Base-by-base conservation (phyloP, 1,284 basidiomycete species). In the Neolentinus lepideus region DNA sequence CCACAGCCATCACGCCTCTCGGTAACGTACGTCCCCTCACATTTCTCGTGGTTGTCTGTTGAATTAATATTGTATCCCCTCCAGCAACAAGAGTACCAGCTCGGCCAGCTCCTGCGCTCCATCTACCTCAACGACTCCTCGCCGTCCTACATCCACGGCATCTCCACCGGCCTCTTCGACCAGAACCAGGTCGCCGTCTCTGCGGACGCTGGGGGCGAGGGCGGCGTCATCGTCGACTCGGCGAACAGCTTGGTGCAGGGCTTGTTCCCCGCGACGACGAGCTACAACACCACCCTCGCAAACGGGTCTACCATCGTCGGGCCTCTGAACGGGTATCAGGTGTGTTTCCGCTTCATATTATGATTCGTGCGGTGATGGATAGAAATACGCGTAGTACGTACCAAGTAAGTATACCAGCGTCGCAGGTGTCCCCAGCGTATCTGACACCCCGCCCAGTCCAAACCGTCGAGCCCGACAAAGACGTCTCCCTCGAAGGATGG, bases 291-390 rank as follows among this genome's bases (percentile, higher is more conserved):
- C 29, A 69, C 65, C 1, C 70, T 82, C 12, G 80, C 78, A 0
- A 75, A 81, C 57, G 79, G 81, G 9, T 66, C 75, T 21, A 69
- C 45, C 11, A 69, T 83, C n/a, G 63, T 71, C 0, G 73, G 74
- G 16, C 78, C 78, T 0, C 65, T 81, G 6, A 69, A 70, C 16
- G 82, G 81, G 0, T 84, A 83, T 58, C 78, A 80, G 53, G 58
- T 57, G 27, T 22, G 57, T 56, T n/a, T n/a, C n/a, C n/a, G 14
- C n/a, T 36, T 12, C 16, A 12, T 19, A 11, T 26, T 24, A 2
- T 31, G 11, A 22, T 27, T 54, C 19, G 3, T 38, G 33, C 25
- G n/a, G 21, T 29, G 25, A 11, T n/a, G 10, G 10, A 25, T 50
- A 25, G 52, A 48, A 14, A 24, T 31, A 24, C 21, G 33, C 26